These are phyloP conservation scores for Erythrophleum fordii DNA, from an alignment of 306 rosid species.

Conservation along the genomic window DNA sequence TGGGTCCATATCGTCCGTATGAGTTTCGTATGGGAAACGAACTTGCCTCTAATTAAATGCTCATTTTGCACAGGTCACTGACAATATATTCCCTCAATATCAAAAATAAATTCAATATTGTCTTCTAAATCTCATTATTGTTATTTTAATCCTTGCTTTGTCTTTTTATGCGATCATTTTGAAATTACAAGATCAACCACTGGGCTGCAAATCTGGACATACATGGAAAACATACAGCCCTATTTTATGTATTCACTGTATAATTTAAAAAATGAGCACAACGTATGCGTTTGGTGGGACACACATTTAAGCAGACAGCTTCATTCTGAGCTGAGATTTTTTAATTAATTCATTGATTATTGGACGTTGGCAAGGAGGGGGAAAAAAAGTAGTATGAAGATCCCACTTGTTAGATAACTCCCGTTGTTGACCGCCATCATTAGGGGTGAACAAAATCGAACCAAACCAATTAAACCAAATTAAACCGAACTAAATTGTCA, in stretches of 20 bases:
- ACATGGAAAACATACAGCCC: not conserved
- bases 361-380: not conserved
- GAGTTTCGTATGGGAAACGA: not conserved
- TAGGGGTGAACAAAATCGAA: too few species aligned
- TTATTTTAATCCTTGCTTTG: not conserved
- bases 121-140: not conserved
- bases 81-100: not conserved
- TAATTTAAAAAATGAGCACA: not conserved
- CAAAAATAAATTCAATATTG: not conserved
- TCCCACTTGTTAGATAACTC: too few species aligned
- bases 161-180: not conserved
- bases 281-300: not conserved
- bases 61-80: not conserved
- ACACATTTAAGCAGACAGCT: not conserved
- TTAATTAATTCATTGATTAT: not conserved
- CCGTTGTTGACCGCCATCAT: too few species aligned
- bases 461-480: too few species aligned
- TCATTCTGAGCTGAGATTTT: not conserved
- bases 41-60: not conserved
- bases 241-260: not conserved
- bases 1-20: not conserved
- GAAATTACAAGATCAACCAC: not conserved
- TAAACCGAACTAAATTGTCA: too few species aligned
- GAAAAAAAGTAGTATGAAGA: not conserved
- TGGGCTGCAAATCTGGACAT: not conserved